Evolutionary conservation across 2,329 filamentous ascomycete species (phyloP), one percentile per base, ranked within the genome.

Genomic region (Tricladium varicosporioides): DNA sequence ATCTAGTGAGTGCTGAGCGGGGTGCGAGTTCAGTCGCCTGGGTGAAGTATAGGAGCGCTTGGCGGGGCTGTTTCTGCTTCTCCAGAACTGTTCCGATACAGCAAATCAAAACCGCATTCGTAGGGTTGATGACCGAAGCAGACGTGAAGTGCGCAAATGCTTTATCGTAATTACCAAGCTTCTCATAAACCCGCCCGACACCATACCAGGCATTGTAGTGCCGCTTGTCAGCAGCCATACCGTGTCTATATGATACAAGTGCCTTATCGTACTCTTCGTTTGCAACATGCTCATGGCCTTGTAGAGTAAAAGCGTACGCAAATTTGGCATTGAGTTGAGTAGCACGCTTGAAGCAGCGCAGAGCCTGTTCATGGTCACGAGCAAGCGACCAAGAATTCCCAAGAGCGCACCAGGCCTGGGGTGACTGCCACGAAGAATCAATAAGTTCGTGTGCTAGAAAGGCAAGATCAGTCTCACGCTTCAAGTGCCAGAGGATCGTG

Each of bases 181-280:
- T 93, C 72, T 96, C 91, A 67, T 93, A 94, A 1, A 96, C 92
- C 58, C 83, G 80, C 31, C 85, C 86, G 56, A 89, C 85, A 64
- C 94, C 94, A 71, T 97, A 99, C 83, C 95, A 97, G n/a, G 93
- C 94, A 70, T 97, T 96, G 77, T 97, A 99, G 71, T 97, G 93
- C 16, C 93, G 86, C 54, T 83, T 85, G 68, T 99, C 92, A 0
- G 91, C 91, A 46, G 87, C 84, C 64, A 99, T 89, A 1, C 91
- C 92, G 53, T 87, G 84, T 33, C 95, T 85, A 72, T 97, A 99
- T 1, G 91, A 88, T 42, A 87, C 85, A 46, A 96, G 82, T 0
- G 94, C 94, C 71, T 96, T 96, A 70, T 97, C 93, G 69, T 94
- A 97, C 72, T 99, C 95, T 73, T 99, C 95, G 64, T 97, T 97